These are phyloP conservation scores for Gentiana dahurica DNA, from an alignment of 257 asterid species.

Conservation along the genomic window DNA sequence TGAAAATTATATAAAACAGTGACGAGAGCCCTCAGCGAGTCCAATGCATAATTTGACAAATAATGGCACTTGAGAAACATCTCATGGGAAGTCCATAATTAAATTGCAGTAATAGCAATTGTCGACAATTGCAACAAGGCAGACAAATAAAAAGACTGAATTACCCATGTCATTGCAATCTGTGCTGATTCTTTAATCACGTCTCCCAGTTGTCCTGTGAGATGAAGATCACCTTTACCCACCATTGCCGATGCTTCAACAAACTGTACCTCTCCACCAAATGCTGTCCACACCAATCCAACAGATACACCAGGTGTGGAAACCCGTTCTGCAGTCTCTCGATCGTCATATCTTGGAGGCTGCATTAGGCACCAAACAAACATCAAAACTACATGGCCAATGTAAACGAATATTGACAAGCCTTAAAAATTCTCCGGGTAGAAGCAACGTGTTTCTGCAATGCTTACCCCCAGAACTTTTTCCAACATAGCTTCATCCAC, in stretches of 20 bases:
- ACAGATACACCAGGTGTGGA: conserved; percentile 90
- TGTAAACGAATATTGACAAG: background rate
- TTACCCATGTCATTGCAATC: conserved; percentile 99
- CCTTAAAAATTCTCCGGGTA: background rate
- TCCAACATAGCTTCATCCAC: conserved; percentile 95
- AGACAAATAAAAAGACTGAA: conserved; percentile 1
- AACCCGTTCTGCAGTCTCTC: conserved; percentile 84
- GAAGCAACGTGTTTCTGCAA: background rate
- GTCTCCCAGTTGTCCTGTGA: conserved; percentile 98
- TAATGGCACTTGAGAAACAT: background rate
- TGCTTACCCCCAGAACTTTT: conserved; percentile 94
- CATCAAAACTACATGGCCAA: conserved; percentile 1
- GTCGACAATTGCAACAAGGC: background rate
- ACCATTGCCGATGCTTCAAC: conserved; percentile 90
- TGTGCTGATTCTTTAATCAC: conserved; percentile 98
- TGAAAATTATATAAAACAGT: background rate
- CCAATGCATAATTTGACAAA: background rate
- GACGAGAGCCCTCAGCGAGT: background rate
- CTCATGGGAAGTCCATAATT: background rate
- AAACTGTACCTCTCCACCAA: conserved; percentile 98
- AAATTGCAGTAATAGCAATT: background rate
- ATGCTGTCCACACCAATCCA: conserved; percentile 90
- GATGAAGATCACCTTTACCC: conserved; percentile 96
- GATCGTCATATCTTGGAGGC: conserved; percentile 93
- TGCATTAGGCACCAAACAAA: conserved; percentile 21